Conservation (phyloP, 164 flowering plant species). For the Magnolia changhungtana region DNA sequence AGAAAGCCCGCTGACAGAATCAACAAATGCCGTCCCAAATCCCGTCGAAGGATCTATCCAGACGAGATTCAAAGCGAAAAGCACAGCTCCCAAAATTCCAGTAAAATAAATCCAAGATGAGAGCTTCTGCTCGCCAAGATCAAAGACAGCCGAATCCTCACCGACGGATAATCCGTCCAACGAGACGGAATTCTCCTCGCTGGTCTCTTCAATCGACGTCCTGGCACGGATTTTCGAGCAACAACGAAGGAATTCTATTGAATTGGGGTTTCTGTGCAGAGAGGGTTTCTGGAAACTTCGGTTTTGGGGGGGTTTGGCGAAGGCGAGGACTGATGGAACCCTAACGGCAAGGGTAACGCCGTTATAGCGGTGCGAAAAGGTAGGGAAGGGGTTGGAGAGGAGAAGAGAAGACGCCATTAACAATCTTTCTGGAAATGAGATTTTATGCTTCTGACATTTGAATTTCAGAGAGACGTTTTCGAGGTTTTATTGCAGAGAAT, state of each 20-base stretch:
- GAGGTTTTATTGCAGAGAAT: neutral
- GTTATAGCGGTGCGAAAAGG: conserved; percentile 10
- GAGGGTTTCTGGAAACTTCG: neutral
- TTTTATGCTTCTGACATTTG: neutral
- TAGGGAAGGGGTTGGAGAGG: conserved; percentile 11
- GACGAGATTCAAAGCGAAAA: conserved; percentile 54
- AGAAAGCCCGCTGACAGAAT: conserved; percentile 51
- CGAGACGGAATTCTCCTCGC: conserved; percentile 7
- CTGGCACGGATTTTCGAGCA: conserved; percentile 16
- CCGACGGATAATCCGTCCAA: conserved; percentile 33
- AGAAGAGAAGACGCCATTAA: conserved; percentile 31
- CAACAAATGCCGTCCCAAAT: conserved; percentile 47
- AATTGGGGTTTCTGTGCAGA: neutral
- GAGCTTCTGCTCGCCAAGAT: conserved; percentile 60
- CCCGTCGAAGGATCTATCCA: conserved; percentile 88
- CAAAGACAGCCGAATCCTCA: conserved; percentile 82
- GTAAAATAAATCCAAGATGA: conserved; percentile 81
- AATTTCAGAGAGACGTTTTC: neutral
- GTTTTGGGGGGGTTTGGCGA: conserved; percentile 5
- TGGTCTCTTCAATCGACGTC: conserved; percentile 27
- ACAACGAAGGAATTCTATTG: conserved; percentile 1
- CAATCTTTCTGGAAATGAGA: neutral
- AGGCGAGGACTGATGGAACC: neutral
- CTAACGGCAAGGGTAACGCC: neutral
- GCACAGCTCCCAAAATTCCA: conserved; percentile 64